Evolutionary conservation across 805 yeast genomes (phyloP).

Genomic region (Jamesozyma rosinii): DNA sequence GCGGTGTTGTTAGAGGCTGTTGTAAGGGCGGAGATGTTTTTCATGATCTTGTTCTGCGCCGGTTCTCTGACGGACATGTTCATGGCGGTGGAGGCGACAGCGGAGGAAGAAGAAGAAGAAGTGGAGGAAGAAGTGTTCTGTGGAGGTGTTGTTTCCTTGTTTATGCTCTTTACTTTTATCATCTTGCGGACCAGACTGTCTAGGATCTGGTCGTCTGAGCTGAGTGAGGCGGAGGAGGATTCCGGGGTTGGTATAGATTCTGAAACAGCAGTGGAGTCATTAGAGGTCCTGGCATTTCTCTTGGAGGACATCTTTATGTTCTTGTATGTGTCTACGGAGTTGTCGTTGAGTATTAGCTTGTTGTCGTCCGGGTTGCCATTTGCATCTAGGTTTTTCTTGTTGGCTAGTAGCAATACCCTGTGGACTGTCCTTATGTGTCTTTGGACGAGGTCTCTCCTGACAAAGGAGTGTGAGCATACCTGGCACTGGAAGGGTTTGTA

Average conservation of each 20-base stretch:
- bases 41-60: too few species aligned
- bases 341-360: background rate
- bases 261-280: background rate
- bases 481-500: conserved; percentile 72
- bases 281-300: background rate
- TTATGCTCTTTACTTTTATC: conserved; percentile 1
- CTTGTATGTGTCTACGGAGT: background rate
- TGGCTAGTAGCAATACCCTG: conserved; percentile 14
- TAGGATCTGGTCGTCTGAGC: background rate
- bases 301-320: background rate
- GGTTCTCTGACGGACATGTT: too few species aligned
- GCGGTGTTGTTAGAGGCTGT: too few species aligned
- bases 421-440: conserved; percentile 77
- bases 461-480: conserved; percentile 63
- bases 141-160: background rate
- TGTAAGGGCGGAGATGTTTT: too few species aligned
- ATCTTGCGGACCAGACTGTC: conserved; percentile 2
- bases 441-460: conserved; percentile 65
- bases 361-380: background rate
- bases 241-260: background rate
- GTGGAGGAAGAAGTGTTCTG: background rate
- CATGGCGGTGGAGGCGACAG: too few species aligned
- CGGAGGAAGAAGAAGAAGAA: too few species aligned
- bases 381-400: background rate
- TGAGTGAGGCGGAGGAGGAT: background rate